Percentiles rank a stretch among this genome's conserved stretches.
Conservation (phyloP, 2,329 filamentous ascomycete species). For the Fusarium goolgardi region DNA sequence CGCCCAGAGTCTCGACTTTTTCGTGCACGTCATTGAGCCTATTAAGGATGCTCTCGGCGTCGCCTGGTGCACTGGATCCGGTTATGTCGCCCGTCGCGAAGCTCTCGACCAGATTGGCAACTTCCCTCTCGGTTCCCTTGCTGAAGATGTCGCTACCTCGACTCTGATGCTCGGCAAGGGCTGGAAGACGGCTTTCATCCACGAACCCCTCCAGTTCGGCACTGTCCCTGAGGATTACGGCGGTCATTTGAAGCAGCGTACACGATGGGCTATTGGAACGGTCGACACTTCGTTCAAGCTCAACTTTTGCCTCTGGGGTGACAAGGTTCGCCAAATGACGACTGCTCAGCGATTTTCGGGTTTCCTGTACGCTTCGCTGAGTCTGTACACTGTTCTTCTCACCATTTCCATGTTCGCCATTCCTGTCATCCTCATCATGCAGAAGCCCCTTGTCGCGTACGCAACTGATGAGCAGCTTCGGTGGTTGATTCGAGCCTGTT, state of each 20-base stretch:
- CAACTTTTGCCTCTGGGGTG: slow-evolving; percentile 68
- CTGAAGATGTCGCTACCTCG: slow-evolving; percentile 71
- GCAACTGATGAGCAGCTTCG: slow-evolving; percentile 64
- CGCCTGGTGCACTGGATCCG: slow-evolving; percentile 74
- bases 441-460: slow-evolving; percentile 68
- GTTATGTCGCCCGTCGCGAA: slow-evolving; percentile 68
- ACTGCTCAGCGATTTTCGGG: slow-evolving; percentile 68
- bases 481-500: slow-evolving; percentile 68
- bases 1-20: slow-evolving; percentile 67
- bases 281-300: slow-evolving; percentile 70
- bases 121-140: slow-evolving; percentile 69
- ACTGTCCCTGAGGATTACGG: slow-evolving; percentile 68
- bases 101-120: slow-evolving; percentile 71
- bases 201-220: slow-evolving; percentile 70
- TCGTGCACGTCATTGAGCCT: slow-evolving; percentile 65
- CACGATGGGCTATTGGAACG: slow-evolving; percentile 66
- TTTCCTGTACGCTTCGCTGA: slow-evolving; percentile 67
- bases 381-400: slow-evolving; percentile 67
- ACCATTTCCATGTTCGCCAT: slow-evolving; percentile 67
- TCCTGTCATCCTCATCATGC: slow-evolving; percentile 68
- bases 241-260: slow-evolving; percentile 67
- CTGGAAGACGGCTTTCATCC: slow-evolving; percentile 71
- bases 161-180: slow-evolving; percentile 68
- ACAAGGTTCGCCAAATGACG: slow-evolving; percentile 64
- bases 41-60: slow-evolving; percentile 64